phyloP scores from a whole-genome alignment of 164 flowering plant genomes.

The Vitis riparia region DNA sequence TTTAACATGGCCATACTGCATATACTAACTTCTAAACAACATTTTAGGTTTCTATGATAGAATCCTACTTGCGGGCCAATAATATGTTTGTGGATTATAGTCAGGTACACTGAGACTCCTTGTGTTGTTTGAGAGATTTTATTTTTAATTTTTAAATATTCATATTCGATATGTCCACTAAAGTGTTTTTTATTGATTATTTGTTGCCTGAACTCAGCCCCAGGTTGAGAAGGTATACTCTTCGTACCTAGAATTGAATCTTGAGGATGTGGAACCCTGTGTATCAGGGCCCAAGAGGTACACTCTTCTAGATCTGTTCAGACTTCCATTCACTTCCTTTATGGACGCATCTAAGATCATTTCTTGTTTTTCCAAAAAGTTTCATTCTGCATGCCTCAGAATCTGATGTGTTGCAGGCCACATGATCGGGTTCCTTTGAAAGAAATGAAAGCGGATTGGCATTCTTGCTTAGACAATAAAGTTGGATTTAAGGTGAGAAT shows the following conservation, averaged over 20 bases:
- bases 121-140: not conserved
- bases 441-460: slow-evolving; percentile 90
- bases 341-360: not conserved
- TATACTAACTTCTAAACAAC: not conserved
- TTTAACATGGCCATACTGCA: not conserved
- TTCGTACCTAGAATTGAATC: slow-evolving; percentile 64
- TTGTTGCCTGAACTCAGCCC: slow-evolving; percentile 44
- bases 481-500: slow-evolving; percentile 81
- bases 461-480: slow-evolving; percentile 71
- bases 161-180: not conserved
- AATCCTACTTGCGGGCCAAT: slow-evolving; percentile 78
- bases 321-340: not conserved
- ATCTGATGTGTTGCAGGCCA: slow-evolving; percentile 46
- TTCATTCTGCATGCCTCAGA: not conserved
- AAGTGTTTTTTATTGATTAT: not conserved
- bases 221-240: slow-evolving; percentile 63
- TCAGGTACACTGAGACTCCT: slow-evolving; percentile 40
- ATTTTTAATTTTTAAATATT: not conserved
- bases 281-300: slow-evolving; percentile 89
- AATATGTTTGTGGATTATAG: slow-evolving; percentile 85
- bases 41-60: slow-evolving; percentile 66
- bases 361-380: not conserved
- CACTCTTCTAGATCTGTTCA: not conserved
- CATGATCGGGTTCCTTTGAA: slow-evolving; percentile 83
- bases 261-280: slow-evolving; percentile 74